phyloP scores from a whole-genome alignment of 2,329 filamentous ascomycete species.

The Basipetospora chlamydospora region DNA sequence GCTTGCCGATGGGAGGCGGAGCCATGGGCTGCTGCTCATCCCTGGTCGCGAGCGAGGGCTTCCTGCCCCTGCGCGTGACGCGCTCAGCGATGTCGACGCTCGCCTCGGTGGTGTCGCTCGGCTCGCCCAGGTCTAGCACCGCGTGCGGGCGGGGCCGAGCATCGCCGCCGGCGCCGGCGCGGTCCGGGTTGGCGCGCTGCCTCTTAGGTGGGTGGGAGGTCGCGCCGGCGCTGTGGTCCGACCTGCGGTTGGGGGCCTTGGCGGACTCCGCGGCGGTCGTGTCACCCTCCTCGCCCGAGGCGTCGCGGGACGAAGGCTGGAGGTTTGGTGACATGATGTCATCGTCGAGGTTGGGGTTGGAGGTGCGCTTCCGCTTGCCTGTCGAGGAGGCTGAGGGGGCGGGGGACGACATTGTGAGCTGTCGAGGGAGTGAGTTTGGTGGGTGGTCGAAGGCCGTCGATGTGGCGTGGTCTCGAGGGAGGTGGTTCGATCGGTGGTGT shows the following conservation, averaged over 20 bases:
- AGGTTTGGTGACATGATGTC: slow-evolving; percentile 38
- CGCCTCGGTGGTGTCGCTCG: slow-evolving; percentile 53
- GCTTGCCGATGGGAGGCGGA: slow-evolving; percentile 59
- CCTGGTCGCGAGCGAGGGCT: slow-evolving; percentile 20
- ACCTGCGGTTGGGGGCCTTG: slow-evolving; percentile 34
- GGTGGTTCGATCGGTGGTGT: too few species aligned
- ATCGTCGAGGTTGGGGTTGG: slow-evolving; percentile 31
- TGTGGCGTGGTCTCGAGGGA: too few species aligned
- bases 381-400: slow-evolving; percentile 33
- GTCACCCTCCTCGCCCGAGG: slow-evolving; percentile 67
- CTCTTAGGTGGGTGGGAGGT: slow-evolving; percentile 55
- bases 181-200: slow-evolving; percentile 52
- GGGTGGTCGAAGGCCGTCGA: too few species aligned
- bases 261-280: slow-evolving; percentile 51
- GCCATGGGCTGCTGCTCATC: slow-evolving; percentile 35
- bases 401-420: slow-evolving; percentile 46
- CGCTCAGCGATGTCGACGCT: slow-evolving; percentile 53
- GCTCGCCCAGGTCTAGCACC: slow-evolving; percentile 55
- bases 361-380: slow-evolving; percentile 70
- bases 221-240: slow-evolving; percentile 16
- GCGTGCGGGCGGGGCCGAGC: slow-evolving; percentile 28
- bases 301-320: slow-evolving; percentile 64
- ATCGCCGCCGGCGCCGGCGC: slow-evolving; percentile 29
- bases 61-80: slow-evolving; percentile 39
- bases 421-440: too few species aligned